These are phyloP conservation scores for Diplodia sapinea DNA, from an alignment of 2,329 filamentous ascomycete genomes.

Conservation along the genomic window DNA sequence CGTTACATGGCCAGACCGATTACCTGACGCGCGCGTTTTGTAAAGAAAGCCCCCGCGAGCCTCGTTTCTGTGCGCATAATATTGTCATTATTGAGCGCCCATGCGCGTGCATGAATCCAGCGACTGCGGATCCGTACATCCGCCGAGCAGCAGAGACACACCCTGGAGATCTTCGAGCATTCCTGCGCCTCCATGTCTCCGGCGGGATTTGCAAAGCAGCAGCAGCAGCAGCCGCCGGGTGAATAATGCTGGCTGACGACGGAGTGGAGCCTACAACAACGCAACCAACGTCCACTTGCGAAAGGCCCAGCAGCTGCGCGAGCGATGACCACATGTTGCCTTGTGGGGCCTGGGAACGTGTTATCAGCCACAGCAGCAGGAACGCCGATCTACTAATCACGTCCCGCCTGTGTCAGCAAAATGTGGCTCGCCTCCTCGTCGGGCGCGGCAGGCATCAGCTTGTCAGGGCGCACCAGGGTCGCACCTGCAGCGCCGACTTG, in stretches of 20 bases:
- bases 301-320: not conserved
- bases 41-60: not conserved
- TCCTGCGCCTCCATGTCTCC: not conserved
- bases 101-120: not conserved
- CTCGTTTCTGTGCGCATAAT: not conserved
- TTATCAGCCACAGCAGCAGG: not conserved
- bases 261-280: not conserved
- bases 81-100: not conserved
- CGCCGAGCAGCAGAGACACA: not conserved
- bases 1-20: not conserved
- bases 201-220: not conserved
- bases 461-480: not conserved
- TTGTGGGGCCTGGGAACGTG: not conserved
- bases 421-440: slow-evolving; percentile 2
- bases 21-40: not conserved
- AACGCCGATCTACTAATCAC: slow-evolving; percentile 7
- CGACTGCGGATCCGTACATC: not conserved
- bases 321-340: not conserved
- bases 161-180: not conserved
- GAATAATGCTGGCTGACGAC: not conserved
- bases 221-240: not conserved
- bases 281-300: not conserved
- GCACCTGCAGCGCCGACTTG: not conserved
- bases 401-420: slow-evolving; percentile 5
- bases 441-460: not conserved